A percentile compares a stretch with the other conserved stretches of the same genome.
These are phyloP conservation scores for Beauveria australis DNA, from an alignment of 2,329 filamentous ascomycete species.

Conservation along the genomic window DNA sequence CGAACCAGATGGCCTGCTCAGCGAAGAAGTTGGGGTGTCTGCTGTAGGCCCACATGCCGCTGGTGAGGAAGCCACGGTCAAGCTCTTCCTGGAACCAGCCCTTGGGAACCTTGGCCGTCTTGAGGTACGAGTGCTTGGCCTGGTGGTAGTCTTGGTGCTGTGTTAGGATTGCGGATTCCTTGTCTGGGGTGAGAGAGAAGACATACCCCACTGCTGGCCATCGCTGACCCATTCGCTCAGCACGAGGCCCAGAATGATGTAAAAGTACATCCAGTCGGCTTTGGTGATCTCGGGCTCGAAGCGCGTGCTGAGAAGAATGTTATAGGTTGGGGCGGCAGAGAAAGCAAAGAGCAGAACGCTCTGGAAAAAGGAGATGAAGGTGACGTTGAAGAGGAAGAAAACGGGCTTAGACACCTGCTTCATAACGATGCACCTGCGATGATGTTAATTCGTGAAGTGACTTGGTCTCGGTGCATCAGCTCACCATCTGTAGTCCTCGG, in stretches of 20 bases:
- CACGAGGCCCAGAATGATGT: slow-evolving; percentile 41
- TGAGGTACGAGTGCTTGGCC: slow-evolving; percentile 69
- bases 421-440: slow-evolving; percentile 59
- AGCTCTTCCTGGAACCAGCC: slow-evolving; percentile 65
- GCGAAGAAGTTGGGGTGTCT: slow-evolving; percentile 92
- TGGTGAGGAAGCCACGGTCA: slow-evolving; percentile 80
- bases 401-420: slow-evolving; percentile 50
- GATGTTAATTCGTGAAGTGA: slow-evolving; percentile 16
- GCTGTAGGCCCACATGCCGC: slow-evolving; percentile 78
- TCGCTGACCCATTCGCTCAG: slow-evolving; percentile 74
- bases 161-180: neutral
- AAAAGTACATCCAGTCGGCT: slow-evolving; percentile 41
- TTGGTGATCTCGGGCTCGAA: slow-evolving; percentile 43
- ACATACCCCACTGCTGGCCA: slow-evolving; percentile 79
- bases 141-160: slow-evolving; percentile 58
- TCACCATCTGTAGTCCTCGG: slow-evolving; percentile 88
- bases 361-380: slow-evolving; percentile 83
- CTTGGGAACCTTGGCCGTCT: slow-evolving; percentile 60
- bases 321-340: slow-evolving; percentile 68
- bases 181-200: neutral
- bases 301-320: slow-evolving; percentile 65
- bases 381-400: slow-evolving; percentile 79
- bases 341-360: slow-evolving; percentile 73
- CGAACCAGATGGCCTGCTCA: slow-evolving; percentile 85
- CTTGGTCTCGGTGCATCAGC: neutral